Conservation (phyloP, 441 rosid species). For the Daphne laureola region DNA sequence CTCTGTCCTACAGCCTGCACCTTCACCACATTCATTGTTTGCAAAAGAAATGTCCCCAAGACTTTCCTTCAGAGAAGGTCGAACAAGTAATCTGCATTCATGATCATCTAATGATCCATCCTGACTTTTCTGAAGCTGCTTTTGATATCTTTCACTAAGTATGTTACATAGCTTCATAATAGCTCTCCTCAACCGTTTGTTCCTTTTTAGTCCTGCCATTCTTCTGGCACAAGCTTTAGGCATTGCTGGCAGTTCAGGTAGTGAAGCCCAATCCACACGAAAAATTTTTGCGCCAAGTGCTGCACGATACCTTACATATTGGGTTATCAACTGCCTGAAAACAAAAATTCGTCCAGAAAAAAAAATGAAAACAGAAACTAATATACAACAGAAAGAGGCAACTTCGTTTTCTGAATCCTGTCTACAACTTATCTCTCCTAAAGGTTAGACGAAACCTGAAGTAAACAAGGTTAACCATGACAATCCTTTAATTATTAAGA, state of each 20-base stretch:
- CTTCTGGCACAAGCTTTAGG: constrained; percentile 64
- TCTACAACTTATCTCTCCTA: constrained; percentile 2
- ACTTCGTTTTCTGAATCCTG: neutral
- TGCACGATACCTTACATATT: constrained; percentile 69
- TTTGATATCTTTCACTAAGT: constrained; percentile 67
- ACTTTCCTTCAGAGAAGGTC: constrained; percentile 23
- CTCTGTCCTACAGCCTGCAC: constrained; percentile 34
- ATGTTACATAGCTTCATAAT: constrained; percentile 75
- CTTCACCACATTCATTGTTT: constrained; percentile 30
- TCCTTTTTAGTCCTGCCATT: constrained; percentile 50
- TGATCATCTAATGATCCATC: constrained; percentile 22
- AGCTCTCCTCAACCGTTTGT: constrained; percentile 55
- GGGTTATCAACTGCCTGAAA: constrained; percentile 75
- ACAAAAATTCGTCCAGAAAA: constrained; percentile 22
- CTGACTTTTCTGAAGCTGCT: constrained; percentile 51
- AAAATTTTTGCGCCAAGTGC: constrained; percentile 75
- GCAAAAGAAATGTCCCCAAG: constrained; percentile 16
- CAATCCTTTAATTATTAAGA: no score
- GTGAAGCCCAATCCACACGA: constrained; percentile 66
- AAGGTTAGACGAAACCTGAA: constrained; percentile 7
- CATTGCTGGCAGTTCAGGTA: constrained; percentile 70
- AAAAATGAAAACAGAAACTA: constrained; percentile 6
- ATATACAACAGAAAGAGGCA: neutral
- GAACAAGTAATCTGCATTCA: constrained; percentile 31
- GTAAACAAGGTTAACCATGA: constrained; percentile 11